Evolutionary conservation across 768 basidiomycete genomes (phyloP).

Genomic region (Kwoniella dejecticola): DNA sequence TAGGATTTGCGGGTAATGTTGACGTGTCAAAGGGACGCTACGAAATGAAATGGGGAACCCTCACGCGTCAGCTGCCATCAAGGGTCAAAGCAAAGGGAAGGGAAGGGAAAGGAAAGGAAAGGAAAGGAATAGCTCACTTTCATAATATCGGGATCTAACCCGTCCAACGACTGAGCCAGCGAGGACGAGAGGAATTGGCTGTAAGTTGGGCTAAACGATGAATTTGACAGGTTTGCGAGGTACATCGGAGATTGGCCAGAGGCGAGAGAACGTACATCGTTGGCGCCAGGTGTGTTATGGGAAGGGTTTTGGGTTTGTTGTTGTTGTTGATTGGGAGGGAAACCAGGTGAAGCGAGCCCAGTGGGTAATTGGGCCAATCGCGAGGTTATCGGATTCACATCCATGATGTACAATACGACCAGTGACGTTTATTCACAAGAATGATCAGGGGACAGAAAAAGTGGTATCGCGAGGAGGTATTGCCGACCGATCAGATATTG

Average conservation of each 20-base stretch:
- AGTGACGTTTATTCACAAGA: too few relatives aligned
- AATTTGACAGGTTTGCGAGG: not conserved
- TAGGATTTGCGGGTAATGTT: slow-evolving; percentile 39
- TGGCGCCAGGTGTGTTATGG: slow-evolving; percentile 12
- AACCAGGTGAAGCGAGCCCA: slow-evolving; percentile 17
- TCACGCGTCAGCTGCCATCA: slow-evolving; percentile 2
- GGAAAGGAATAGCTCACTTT: slow-evolving; percentile 35
- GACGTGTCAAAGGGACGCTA: slow-evolving; percentile 45
- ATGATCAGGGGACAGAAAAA: not conserved
- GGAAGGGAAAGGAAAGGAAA: too few relatives aligned
- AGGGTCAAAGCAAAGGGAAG: too few relatives aligned
- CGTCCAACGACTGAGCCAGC: slow-evolving; percentile 23
- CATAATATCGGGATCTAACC: slow-evolving; percentile 43
- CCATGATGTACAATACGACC: slow-evolving; percentile 4
- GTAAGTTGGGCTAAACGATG: slow-evolving; percentile 23
- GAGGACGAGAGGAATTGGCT: slow-evolving; percentile 26
- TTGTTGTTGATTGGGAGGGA: slow-evolving; percentile 10
- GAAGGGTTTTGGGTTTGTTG: not conserved
- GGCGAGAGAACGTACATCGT: slow-evolving; percentile 6
- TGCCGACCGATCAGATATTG: not conserved
- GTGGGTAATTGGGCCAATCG: slow-evolving; percentile 15
- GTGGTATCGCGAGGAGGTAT: not conserved
- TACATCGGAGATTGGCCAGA: too few relatives aligned
- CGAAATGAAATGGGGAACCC: too few relatives aligned
- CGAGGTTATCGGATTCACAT: slow-evolving; percentile 4